phyloP scores from a whole-genome alignment of 139 green algal genomes.

The Cymbomonas tetramitiformis region DNA sequence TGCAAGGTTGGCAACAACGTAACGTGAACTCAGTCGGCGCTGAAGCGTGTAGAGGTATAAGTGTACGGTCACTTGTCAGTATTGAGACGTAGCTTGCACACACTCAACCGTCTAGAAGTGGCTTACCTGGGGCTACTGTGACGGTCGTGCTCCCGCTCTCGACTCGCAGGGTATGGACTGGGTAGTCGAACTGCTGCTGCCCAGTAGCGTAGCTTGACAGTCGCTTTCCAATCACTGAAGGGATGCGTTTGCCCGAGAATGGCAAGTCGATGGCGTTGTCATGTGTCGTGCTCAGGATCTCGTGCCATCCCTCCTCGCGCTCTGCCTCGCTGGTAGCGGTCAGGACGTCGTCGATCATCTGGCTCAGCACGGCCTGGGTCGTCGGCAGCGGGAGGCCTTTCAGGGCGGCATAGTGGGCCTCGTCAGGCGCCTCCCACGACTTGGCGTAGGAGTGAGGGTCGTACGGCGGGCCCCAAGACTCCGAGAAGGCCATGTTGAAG shows the following conservation, averaged over 20 bases:
- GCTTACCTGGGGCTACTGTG: neutral
- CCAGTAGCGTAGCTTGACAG: slow-evolving; percentile 1
- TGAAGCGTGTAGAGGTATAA: no score
- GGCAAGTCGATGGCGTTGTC: slow-evolving; percentile 7
- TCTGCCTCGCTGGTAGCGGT: neutral
- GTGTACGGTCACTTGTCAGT: no score
- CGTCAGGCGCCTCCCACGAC: slow-evolving; percentile 4
- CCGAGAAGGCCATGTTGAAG: slow-evolving; percentile 14
- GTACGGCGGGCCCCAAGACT: slow-evolving; percentile 14
- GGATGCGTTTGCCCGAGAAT: slow-evolving; percentile 9
- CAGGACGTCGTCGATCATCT: slow-evolving; percentile 14
- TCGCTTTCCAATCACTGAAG: slow-evolving; percentile 1
- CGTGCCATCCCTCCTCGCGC: slow-evolving; percentile 3
- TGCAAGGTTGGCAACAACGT: no score
- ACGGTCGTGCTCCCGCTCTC: neutral
- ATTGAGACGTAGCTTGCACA: no score
- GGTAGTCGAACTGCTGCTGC: slow-evolving; percentile 18
- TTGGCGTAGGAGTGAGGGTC: slow-evolving; percentile 12
- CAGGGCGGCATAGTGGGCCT: slow-evolving; percentile 8
- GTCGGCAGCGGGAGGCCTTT: neutral
- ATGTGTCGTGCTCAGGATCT: slow-evolving; percentile 12
- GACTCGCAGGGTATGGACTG: neutral
- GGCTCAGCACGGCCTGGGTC: slow-evolving; percentile 5
- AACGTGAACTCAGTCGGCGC: no score
- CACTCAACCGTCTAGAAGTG: no score